Evolutionary conservation across 306 rosid species (phyloP).

Genomic region (Cicer chorassanicum): DNA sequence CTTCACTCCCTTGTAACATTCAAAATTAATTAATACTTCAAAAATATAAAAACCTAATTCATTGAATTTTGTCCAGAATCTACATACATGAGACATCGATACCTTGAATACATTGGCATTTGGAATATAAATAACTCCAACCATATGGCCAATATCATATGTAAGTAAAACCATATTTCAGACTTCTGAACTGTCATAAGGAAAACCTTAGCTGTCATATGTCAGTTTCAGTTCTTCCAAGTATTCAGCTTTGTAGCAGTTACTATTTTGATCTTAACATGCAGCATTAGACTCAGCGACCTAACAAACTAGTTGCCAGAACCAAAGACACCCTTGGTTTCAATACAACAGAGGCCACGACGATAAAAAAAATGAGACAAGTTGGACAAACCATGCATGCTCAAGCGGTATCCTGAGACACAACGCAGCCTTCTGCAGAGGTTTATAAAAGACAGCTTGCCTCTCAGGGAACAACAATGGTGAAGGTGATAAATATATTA

Average conservation of each 20-base stretch:
- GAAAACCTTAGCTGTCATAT: not conserved
- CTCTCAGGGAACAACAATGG: slow-evolving; percentile 5
- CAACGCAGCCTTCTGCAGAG: not conserved
- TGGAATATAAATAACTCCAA: slow-evolving; percentile 25
- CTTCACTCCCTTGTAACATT: not conserved
- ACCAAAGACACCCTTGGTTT: not conserved
- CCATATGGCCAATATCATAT: slow-evolving; percentile 15
- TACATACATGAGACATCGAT: not conserved
- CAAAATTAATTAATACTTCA: not conserved
- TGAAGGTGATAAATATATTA: slow-evolving; percentile 5
- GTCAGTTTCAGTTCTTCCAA: slow-evolving; percentile 31
- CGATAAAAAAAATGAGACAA: not conserved
- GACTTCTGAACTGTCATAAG: slow-evolving; percentile 11
- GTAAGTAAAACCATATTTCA: not conserved
- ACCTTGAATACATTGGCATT: not conserved
- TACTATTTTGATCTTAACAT: not conserved
- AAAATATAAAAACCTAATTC: not conserved
- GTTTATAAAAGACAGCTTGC: slow-evolving; percentile 18
- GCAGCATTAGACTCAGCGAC: not conserved
- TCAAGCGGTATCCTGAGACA: slow-evolving; percentile 20
- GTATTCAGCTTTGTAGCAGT: slow-evolving; percentile 28
- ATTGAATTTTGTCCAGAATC: not conserved
- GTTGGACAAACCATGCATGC: slow-evolving; percentile 19
- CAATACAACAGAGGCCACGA: not conserved
- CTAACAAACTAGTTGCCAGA: not conserved